Conservation (phyloP, 2,329 filamentous ascomycete species). For the Pseudogymnoascus sp. region DNA sequence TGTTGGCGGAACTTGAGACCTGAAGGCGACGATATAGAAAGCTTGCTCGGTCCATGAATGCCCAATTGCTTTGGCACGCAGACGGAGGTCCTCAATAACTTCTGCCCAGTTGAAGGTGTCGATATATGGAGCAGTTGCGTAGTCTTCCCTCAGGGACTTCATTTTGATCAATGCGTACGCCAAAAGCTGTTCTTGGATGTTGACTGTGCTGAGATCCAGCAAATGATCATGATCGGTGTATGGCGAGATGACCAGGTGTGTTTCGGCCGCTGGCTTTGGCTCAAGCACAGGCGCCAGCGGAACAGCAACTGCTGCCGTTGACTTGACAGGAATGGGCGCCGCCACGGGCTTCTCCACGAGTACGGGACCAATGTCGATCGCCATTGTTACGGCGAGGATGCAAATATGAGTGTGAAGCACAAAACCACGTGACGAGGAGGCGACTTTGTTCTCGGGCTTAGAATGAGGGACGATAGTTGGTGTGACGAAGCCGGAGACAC, state of each 20-base stretch:
- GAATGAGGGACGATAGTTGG: background rate
- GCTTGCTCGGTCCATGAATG: constrained; percentile 51
- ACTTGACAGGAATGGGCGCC: background rate
- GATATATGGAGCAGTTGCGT: constrained; percentile 67
- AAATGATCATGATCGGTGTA: constrained; percentile 66
- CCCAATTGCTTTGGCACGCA: constrained; percentile 41
- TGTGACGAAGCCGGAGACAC: background rate
- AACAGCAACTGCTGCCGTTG: background rate
- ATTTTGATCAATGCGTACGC: constrained; percentile 63
- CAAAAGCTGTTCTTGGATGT: constrained; percentile 59
- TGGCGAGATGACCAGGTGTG: constrained; percentile 61
- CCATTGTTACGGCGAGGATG: background rate
- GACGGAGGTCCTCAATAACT: constrained; percentile 51
- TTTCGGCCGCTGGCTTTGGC: constrained; percentile 11
- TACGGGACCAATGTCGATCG: background rate
- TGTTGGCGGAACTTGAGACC: constrained; percentile 60
- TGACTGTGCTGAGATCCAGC: constrained; percentile 61
- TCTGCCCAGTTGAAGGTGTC: constrained; percentile 70
- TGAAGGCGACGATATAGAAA: constrained; percentile 83
- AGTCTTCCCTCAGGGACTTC: constrained; percentile 56
- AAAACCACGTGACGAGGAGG: background rate
- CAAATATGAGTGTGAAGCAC: background rate
- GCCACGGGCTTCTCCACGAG: background rate
- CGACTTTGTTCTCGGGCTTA: background rate
- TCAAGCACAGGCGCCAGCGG: background rate